These are phyloP conservation scores for Castanea mollissima DNA, from an alignment of 306 rosid genomes.

Conservation along the genomic window DNA sequence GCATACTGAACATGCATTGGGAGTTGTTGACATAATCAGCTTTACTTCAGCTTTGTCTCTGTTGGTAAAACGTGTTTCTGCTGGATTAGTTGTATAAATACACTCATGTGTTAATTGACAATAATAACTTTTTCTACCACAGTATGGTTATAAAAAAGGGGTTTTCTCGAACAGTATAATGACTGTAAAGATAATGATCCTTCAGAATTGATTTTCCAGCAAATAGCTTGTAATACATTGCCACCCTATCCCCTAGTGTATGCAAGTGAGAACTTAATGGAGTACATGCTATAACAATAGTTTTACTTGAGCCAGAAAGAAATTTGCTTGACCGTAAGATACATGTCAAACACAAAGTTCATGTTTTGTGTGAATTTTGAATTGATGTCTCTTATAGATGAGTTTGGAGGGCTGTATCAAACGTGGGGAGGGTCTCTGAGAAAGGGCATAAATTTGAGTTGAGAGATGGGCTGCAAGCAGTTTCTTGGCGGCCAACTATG, in stretches of 20 bases:
- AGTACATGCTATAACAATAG: background rate
- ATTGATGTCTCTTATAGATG: background rate
- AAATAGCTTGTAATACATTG: background rate
- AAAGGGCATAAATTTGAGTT: background rate
- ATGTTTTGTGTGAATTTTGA: background rate
- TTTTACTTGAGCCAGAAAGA: background rate
- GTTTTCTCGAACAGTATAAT: background rate
- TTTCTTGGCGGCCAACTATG: background rate
- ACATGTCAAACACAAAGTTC: background rate
- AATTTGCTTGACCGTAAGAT: background rate
- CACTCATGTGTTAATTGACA: background rate
- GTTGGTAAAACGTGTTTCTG: background rate
- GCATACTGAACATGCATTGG: background rate
- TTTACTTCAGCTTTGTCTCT: background rate
- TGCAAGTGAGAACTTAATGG: background rate
- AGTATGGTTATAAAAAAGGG: no score
- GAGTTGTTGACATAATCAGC: background rate
- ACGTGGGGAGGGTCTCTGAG: background rate
- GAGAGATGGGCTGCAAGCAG: constrained; percentile 1
- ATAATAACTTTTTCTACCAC: background rate
- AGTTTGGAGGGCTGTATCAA: background rate
- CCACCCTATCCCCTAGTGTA: background rate
- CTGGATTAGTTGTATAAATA: background rate
- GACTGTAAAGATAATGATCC: background rate
- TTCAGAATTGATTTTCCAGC: background rate